phyloP scores from a whole-genome alignment of 1,284 basidiomycete species.

The Boletus nobilissimus region DNA sequence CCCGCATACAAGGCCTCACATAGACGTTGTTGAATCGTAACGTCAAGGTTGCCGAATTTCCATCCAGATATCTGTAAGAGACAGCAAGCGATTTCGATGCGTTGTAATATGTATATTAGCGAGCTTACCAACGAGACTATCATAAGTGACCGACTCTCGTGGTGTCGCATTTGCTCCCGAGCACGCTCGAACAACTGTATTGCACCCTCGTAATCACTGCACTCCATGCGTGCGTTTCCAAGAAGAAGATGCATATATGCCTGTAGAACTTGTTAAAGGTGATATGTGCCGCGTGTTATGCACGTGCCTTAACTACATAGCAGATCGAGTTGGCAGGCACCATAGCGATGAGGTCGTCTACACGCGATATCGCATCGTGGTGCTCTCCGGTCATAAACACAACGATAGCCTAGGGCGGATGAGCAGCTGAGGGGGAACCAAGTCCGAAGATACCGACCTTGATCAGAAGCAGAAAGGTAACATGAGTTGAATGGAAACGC shows the following conservation, averaged over 20 bases:
- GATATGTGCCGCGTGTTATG: neutral
- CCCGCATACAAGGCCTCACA: neutral
- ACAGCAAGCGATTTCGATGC: neutral
- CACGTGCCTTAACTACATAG: neutral
- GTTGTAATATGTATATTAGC: neutral
- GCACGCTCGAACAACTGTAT: neutral
- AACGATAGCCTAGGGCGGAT: neutral
- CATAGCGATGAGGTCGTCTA: neutral
- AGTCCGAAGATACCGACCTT: neutral
- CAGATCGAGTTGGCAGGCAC: neutral
- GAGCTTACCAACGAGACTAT: neutral
- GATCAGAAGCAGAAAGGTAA: neutral
- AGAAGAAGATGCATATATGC: neutral
- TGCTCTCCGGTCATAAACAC: neutral
- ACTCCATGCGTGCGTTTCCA: neutral
- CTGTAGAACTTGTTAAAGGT: neutral
- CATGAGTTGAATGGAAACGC: neutral
- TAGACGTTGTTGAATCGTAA: neutral
- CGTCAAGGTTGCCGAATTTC: neutral
- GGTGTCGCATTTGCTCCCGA: neutral
- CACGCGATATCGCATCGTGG: neutral
- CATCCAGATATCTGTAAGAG: neutral
- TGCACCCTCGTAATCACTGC: neutral
- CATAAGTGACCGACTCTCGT: neutral
- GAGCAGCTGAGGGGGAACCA: neutral